Evolutionary conservation across 257 asterid genomes (phyloP), one percentile per base, ranked within the genome.

Genomic region (Linaria vulgaris): DNA sequence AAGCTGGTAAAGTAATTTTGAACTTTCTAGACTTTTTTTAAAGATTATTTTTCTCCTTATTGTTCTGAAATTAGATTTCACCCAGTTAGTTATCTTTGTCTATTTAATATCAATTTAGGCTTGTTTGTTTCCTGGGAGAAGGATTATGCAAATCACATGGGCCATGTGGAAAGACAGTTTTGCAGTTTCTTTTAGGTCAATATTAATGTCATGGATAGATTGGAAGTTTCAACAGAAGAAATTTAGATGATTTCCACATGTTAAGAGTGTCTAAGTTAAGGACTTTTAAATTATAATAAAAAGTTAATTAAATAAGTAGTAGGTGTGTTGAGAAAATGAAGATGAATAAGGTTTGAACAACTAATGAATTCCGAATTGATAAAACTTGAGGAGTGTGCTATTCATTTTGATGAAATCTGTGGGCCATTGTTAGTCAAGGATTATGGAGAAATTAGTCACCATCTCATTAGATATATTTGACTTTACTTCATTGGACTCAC

Each of bases 1-100:
- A 17, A 44, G 68, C 7, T 20, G 12, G 39, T 11, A 41, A 39
- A 27, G 14, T n/a, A n/a, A n/a, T n/a, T 38, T 23, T 37, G 37
- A 45, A 1, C 48, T 56, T 66, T 43, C 14, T 20, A n/a, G 62
- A 31, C 27, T 71, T 44, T 65, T 16, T 53, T 24, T 23, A 9
- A 45, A 19, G 5, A 16, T 56, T 59, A 47, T 61, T 27, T 48
- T 12, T 21, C 46, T 6, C 12, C 31, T 37, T 62, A 17, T 30
- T 37, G 45, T 30, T 60, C 44, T 64, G 45, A 17, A 10, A 38
- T 38, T 62, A 22, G 59, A 53, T 21, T 48, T 63, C n/a, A n/a
- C n/a, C n/a, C n/a, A 56, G 17, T 15, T 47, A 9, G 12, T 56
- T 30, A 19, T 5, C 38, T 14, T 51, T 56, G 13, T 52, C 4